phyloP scores from a whole-genome alignment of 2,329 filamentous ascomycete species.

The Dactylellina drechsleri region DNA sequence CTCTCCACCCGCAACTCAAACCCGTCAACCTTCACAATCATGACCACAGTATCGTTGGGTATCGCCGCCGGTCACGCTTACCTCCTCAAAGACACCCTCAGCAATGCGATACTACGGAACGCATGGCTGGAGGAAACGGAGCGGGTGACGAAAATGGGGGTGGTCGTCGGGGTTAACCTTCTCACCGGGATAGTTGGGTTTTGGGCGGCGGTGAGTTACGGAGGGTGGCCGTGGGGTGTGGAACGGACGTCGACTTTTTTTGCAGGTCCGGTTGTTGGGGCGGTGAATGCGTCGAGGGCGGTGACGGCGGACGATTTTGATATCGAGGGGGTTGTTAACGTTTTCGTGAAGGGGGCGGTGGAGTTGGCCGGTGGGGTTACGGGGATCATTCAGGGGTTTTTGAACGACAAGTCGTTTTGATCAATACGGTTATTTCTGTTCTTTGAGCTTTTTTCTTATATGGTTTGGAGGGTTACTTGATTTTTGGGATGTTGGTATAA shows the following conservation, averaged over 20 bases:
- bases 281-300: neutral
- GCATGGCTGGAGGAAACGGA: slow-evolving; percentile 49
- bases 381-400: slow-evolving; percentile 24
- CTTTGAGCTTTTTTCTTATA: neutral
- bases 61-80: slow-evolving; percentile 37
- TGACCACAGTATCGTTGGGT: slow-evolving; percentile 28
- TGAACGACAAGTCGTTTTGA: neutral
- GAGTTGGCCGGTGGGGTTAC: slow-evolving; percentile 48
- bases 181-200: slow-evolving; percentile 29
- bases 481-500: too few relatives aligned
- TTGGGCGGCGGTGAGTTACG: slow-evolving; percentile 45
- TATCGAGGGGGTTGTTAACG: slow-evolving; percentile 42
- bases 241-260: slow-evolving; percentile 28
- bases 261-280: neutral
- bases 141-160: slow-evolving; percentile 35
- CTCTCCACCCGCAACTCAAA: slow-evolving; percentile 35
- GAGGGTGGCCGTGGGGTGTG: slow-evolving; percentile 45
- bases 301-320: slow-evolving; percentile 33
- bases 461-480: neutral
- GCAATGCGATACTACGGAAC: slow-evolving; percentile 23
- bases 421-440: neutral
- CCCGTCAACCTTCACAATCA: slow-evolving; percentile 28
- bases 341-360: slow-evolving; percentile 49
- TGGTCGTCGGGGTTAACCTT: slow-evolving; percentile 37
- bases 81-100: slow-evolving; percentile 25